A percentile compares a stretch with the other conserved stretches of the same genome.
These are phyloP conservation scores for Heliamphora pulchella DNA, from an alignment of 179 eudicot species.

Conservation along the genomic window DNA sequence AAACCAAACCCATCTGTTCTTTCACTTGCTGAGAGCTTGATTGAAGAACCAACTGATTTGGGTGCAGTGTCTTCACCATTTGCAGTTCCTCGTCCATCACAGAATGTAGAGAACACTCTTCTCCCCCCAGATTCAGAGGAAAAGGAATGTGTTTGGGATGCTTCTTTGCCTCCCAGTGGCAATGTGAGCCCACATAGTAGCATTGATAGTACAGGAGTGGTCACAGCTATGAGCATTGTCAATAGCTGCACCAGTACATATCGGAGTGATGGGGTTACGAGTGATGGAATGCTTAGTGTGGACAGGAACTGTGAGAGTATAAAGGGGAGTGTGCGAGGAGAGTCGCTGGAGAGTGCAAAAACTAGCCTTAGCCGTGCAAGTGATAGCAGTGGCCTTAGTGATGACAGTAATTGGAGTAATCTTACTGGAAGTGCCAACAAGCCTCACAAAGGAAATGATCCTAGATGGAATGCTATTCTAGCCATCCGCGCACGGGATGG, in stretches of 20 bases:
- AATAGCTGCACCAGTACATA: constrained; percentile 60
- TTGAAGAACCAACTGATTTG: constrained; percentile 42
- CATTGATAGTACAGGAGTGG: constrained; percentile 55
- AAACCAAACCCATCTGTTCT: constrained; percentile 37
- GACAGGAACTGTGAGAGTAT: constrained; percentile 51
- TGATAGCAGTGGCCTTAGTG: constrained; percentile 78
- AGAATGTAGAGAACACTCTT: constrained; percentile 35
- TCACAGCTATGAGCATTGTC: constrained; percentile 65
- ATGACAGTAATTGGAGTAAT: constrained; percentile 87
- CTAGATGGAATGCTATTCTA: constrained; percentile 84
- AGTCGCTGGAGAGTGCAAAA: constrained; percentile 74
- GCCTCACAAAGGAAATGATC: constrained; percentile 89
- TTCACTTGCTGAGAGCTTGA: constrained; percentile 48
- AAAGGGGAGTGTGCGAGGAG: constrained; percentile 52
- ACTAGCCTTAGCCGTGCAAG: constrained; percentile 82
- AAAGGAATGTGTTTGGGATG: constrained; percentile 87
- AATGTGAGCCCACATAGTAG: constrained; percentile 76
- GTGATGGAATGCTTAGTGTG: constrained; percentile 66
- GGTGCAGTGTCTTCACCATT: constrained; percentile 41
- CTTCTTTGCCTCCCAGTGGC: constrained; percentile 78
- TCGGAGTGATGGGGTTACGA: constrained; percentile 52
- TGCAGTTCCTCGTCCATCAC: constrained; percentile 43
- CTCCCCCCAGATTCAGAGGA: constrained; percentile 54
- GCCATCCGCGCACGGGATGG: constrained; percentile 66
- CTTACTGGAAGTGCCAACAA: constrained; percentile 70